Conservation (phyloP, 2,329 filamentous ascomycete genomes). For the Talaromyces sp. region DNA sequence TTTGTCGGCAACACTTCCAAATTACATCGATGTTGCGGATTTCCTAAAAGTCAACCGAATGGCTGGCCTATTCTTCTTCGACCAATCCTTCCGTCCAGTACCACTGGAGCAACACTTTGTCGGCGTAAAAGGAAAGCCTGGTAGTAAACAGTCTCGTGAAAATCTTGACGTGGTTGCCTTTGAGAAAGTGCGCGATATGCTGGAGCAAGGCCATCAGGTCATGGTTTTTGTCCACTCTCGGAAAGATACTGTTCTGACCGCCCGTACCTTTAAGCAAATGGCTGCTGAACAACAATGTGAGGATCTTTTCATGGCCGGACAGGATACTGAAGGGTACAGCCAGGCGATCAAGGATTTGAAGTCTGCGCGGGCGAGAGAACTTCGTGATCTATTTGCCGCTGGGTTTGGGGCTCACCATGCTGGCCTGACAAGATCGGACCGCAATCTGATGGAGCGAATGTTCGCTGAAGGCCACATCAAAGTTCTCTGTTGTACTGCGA, state of each 20-base stretch:
- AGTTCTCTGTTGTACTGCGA: constrained; percentile 96
- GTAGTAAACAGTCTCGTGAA: constrained; percentile 73
- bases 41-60: constrained; percentile 94
- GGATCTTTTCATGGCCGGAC: constrained; percentile 73
- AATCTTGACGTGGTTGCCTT: constrained; percentile 85
- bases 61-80: constrained; percentile 94
- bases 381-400: constrained; percentile 83
- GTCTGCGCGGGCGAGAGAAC: constrained; percentile 74
- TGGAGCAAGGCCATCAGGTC: constrained; percentile 85
- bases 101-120: constrained; percentile 97
- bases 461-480: constrained; percentile 91
- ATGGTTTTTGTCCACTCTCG: constrained; percentile 99
- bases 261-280: constrained; percentile 79
- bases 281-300: constrained; percentile 72
- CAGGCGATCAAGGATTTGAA: constrained; percentile 79
- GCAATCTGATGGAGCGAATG: constrained; percentile 90
- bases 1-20: constrained; percentile 89
- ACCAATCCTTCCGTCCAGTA: constrained; percentile 90
- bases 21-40: constrained; percentile 93
- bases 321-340: constrained; percentile 71
- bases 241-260: constrained; percentile 86
- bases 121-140: constrained; percentile 83
- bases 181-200: constrained; percentile 92
- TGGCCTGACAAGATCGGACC: constrained; percentile 88
- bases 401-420: constrained; percentile 95